Conservation (phyloP, 2,329 filamentous ascomycete species). For the Arthrobotrys sinensis region DNA sequence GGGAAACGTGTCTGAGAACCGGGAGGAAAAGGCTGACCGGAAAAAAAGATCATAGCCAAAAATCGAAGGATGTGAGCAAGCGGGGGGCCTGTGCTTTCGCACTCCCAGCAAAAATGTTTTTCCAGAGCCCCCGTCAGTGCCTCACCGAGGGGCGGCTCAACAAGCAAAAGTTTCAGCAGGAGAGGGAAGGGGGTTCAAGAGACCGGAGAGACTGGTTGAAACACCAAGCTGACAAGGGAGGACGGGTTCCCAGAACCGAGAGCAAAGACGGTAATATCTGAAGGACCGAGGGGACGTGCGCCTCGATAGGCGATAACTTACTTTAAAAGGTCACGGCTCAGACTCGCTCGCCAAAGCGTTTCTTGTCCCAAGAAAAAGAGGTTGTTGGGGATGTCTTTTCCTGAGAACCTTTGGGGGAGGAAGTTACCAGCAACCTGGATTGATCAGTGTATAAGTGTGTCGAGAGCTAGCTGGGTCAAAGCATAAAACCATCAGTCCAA, state of each 20-base stretch:
- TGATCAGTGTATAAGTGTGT: slow-evolving; percentile 1
- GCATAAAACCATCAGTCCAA: slow-evolving; percentile 9
- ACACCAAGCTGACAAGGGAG: slow-evolving; percentile 52
- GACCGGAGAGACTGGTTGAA: slow-evolving; percentile 54
- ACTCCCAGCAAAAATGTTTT: slow-evolving; percentile 59
- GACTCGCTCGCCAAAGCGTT: slow-evolving; percentile 25
- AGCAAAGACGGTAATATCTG: slow-evolving; percentile 37
- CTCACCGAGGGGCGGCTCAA: slow-evolving; percentile 49
- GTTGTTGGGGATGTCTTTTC: background rate
- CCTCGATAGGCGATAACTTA: slow-evolving; percentile 57
- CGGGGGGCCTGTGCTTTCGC: slow-evolving; percentile 43
- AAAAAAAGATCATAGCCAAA: slow-evolving; percentile 55
- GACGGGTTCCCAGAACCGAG: slow-evolving; percentile 57
- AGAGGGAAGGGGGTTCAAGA: slow-evolving; percentile 20
- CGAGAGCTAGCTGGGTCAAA: background rate
- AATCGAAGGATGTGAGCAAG: slow-evolving; percentile 34
- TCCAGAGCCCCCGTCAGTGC: slow-evolving; percentile 57
- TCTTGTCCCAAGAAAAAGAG: background rate
- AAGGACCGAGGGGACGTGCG: slow-evolving; percentile 50
- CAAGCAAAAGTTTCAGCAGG: slow-evolving; percentile 48
- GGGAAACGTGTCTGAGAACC: slow-evolving; percentile 40
- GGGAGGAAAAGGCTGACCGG: slow-evolving; percentile 46
- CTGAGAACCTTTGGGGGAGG: background rate
- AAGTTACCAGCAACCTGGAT: slow-evolving; percentile 27
- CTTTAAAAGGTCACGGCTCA: slow-evolving; percentile 40